A percentile compares a stretch with the other conserved stretches of the same genome.
phyloP scores from a whole-genome alignment of 2,329 filamentous ascomycete species.

The Botrytis deweyae region DNA sequence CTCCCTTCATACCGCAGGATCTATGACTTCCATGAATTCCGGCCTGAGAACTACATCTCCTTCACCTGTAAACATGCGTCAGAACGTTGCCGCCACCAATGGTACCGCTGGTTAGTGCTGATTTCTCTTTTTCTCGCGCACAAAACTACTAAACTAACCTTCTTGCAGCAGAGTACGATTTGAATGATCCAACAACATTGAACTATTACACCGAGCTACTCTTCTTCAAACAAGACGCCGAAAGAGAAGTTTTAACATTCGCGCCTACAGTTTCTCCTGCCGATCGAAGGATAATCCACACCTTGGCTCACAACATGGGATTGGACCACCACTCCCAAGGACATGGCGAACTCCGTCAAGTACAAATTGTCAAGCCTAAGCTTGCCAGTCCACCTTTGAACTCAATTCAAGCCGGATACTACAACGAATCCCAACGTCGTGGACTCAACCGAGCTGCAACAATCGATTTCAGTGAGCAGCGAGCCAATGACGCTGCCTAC shows the following conservation, averaged over 20 bases:
- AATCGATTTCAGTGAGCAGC: constrained; percentile 86
- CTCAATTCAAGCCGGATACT: constrained; percentile 52
- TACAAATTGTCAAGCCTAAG: constrained; percentile 74
- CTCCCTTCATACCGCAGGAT: constrained; percentile 75
- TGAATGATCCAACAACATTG: constrained; percentile 87
- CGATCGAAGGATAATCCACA: constrained; percentile 88
- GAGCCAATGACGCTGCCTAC: constrained; percentile 62
- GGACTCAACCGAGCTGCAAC: constrained; percentile 92
- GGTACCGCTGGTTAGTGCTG: constrained; percentile 24
- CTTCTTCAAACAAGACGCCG: constrained; percentile 79
- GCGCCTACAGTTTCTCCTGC: constrained; percentile 75
- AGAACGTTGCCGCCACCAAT: constrained; percentile 3
- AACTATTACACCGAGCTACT: constrained; percentile 88
- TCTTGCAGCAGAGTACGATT: constrained; percentile 60
- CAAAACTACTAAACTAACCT: constrained; percentile 11
- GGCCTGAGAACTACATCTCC: constrained; percentile 48
- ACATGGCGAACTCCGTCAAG: constrained; percentile 80
- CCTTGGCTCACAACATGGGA: constrained; percentile 91
- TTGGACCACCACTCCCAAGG: constrained; percentile 89
- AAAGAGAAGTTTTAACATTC: constrained; percentile 80
- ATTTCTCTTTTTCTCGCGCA: constrained; percentile 14
- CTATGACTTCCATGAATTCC: constrained; percentile 70
- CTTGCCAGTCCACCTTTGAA: constrained; percentile 37
- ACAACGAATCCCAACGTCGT: constrained; percentile 75
- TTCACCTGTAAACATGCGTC: constrained; percentile 38